Percentiles rank a stretch among this genome's conserved stretches.
Evolutionary conservation across 805 yeast species (phyloP).

Genomic region (Wickerhamiella qilinensis): DNA sequence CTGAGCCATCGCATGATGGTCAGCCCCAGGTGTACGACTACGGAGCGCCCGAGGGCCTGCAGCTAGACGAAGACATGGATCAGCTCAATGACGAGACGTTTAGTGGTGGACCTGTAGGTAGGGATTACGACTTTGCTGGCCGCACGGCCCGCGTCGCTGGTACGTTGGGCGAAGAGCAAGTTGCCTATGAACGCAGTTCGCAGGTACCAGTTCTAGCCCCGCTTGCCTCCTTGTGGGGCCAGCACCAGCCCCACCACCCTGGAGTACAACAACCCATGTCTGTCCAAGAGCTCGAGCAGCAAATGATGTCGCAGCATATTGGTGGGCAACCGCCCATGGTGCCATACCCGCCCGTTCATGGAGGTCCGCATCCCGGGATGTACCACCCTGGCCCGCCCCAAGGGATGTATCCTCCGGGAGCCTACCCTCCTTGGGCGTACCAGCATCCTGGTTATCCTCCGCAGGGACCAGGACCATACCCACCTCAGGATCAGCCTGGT

Average conservation of each 20-base stretch:
- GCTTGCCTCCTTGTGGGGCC: conserved; percentile 56
- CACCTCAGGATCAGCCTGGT: too few relatives aligned
- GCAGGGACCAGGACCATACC: too few relatives aligned
- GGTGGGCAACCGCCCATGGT: not conserved
- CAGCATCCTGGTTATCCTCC: not conserved
- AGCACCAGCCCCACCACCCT: conserved; percentile 15
- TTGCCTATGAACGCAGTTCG: conserved; percentile 16
- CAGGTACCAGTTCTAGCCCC: conserved; percentile 33
- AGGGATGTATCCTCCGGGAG: not conserved
- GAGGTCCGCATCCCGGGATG: conserved; percentile 1
- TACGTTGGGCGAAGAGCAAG: conserved; percentile 16
- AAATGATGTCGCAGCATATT: conserved; percentile 5
- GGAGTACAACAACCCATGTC: conserved; percentile 5
- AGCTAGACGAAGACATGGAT: conserved; percentile 48
- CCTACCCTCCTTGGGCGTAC: not conserved
- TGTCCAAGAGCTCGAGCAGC: conserved; percentile 7
- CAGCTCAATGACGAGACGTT: conserved; percentile 70
- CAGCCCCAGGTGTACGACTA: conserved; percentile 5
- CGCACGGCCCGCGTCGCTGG: conserved; percentile 19
- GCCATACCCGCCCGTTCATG: not conserved
- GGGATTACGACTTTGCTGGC: conserved; percentile 51
- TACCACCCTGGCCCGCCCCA: not conserved
- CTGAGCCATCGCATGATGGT: not conserved
- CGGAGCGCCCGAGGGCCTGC: conserved; percentile 3
- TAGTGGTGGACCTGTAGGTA: conserved; percentile 37